A percentile compares a stretch with the other conserved stretches of the same genome.
Conservation (phyloP, 2,329 filamentous ascomycete genomes). For the Achaetomium macrosporum region DNA sequence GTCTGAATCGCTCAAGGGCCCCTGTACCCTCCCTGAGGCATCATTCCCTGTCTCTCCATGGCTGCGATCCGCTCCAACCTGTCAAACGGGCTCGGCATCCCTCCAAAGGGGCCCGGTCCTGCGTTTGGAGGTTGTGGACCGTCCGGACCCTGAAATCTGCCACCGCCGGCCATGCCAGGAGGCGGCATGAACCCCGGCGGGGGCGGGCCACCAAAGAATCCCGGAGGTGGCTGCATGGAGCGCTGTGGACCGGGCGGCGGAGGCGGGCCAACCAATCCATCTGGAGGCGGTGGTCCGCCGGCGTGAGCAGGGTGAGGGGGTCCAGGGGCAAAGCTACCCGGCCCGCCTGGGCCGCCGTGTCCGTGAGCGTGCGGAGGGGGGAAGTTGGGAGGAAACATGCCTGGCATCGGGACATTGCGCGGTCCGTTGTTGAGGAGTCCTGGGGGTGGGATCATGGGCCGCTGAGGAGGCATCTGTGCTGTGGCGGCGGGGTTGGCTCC, state of each 20-base stretch:
- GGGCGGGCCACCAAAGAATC: conserved; percentile 47
- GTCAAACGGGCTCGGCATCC: conserved; percentile 15
- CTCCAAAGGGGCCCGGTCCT: conserved; percentile 13
- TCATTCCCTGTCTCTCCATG: conserved; percentile 16
- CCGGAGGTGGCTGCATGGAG: conserved; percentile 50
- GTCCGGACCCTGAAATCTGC: conserved; percentile 49
- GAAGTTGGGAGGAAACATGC: conserved; percentile 59
- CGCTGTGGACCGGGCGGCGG: conserved; percentile 26
- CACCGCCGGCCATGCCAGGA: conserved; percentile 45
- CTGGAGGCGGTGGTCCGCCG: conserved; percentile 38
- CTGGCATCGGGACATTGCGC: conserved; percentile 48
- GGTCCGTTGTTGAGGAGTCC: conserved; percentile 42
- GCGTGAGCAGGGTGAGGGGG: conserved; percentile 12
- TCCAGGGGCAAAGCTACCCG: conserved; percentile 14
- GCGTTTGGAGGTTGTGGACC: conserved; percentile 9
- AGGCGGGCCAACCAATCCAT: conserved; percentile 42
- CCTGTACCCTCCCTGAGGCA: conserved; percentile 13
- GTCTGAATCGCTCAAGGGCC: background rate
- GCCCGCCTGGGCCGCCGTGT: conserved; percentile 34
- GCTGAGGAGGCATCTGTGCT: conserved; percentile 37
- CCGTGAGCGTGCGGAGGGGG: conserved; percentile 44
- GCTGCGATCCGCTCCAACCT: conserved; percentile 9
- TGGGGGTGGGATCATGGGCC: conserved; percentile 55
- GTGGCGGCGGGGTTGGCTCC: conserved; percentile 19
- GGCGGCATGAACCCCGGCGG: conserved; percentile 49